Base-by-base conservation (phyloP, 108 stramenopile species). In the Pseudonitzschia delicatissima region DNA sequence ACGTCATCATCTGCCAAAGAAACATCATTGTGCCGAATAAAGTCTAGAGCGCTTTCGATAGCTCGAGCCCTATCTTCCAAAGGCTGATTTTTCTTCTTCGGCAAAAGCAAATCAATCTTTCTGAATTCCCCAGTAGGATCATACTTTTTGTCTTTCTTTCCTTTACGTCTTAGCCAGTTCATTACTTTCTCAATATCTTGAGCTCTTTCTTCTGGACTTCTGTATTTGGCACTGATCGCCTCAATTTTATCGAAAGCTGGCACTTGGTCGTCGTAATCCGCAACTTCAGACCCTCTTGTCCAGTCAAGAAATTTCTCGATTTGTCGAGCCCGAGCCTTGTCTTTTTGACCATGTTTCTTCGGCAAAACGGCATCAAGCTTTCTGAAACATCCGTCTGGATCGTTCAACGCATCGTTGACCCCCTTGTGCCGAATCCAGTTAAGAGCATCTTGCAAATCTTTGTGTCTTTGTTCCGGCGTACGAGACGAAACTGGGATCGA, bases 101-200 rank as follows among this genome's bases (percentile, higher is more conserved):
- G 71, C 6, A 72, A 48, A 32, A 49, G 12, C 62, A 42, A 42
- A 18, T 63, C 62, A 28, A 55, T 13, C 39, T 62, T 71, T 31
- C 62, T 51, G 39, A 71, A 71, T 18, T 60, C 7, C 23, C 66
- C 66, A n/a, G 21, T 12, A 5, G 58, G 44, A 17, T 64, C 36
- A 17, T 72, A 64, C 18, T 57, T 34, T 39, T 68, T 75, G 66
- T 67, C 62, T 18, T 69, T 63, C 42, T 78, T 78, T 29, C 79
- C 58, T 28, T 26, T 50, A 42, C 26, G 45, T 23, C 20, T 74
- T 12, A 80, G 26, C 79, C 79, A 80, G 66, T 75, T 68, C 55
- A 64, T 34, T 8, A 66, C 26, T 26, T 57, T 50, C 21, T 57
- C 39, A 4, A 61, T 3, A 27, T 69, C 68, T 35, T 37, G 28